Evolutionary conservation across 2,329 filamentous ascomycete species (phyloP).

Genomic region (Furcasterigmium sp.): DNA sequence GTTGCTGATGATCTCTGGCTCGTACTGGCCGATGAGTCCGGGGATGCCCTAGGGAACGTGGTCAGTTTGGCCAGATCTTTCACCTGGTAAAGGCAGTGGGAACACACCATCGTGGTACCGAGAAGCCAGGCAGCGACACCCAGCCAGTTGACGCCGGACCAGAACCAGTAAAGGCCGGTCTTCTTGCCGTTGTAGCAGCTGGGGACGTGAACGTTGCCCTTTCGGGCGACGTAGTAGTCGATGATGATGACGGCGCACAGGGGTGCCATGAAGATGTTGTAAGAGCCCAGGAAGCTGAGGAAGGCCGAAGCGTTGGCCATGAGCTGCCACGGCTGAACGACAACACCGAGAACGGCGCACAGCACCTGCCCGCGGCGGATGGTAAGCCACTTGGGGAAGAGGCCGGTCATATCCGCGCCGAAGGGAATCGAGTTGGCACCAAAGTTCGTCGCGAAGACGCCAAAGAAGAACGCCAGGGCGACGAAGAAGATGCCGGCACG

Average conservation of each 20-base stretch:
- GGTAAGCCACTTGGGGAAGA: constrained; percentile 23
- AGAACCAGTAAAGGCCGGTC: constrained; percentile 24
- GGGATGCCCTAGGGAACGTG: too few species aligned
- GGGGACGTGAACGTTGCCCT: constrained; percentile 24
- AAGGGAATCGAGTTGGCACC: constrained; percentile 25
- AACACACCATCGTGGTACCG: constrained; percentile 16
- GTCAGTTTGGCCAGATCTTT: too few species aligned
- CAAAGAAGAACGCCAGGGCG: constrained; percentile 15
- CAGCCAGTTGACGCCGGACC: constrained; percentile 22
- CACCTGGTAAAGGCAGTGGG: too few species aligned
- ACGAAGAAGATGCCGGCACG: constrained; percentile 27
- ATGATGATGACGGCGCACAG: constrained; percentile 23
- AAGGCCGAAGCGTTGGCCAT: constrained; percentile 16
- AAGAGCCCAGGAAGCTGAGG: constrained; percentile 17
- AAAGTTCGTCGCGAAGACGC: constrained; percentile 18
- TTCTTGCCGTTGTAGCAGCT: constrained; percentile 22
- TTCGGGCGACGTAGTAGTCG: constrained; percentile 26
- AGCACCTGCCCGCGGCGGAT: constrained; percentile 25
- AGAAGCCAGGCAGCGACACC: constrained; percentile 18
- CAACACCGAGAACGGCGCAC: constrained; percentile 22
- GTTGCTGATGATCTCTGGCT: constrained; percentile 16
- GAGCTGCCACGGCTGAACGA: constrained; percentile 25
- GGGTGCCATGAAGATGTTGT: constrained; percentile 21
- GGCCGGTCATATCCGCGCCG: constrained; percentile 24
- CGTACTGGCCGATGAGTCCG: constrained; percentile 19